These are phyloP conservation scores for Astrothelium subdiscretum DNA, from an alignment of 495 filamentous ascomycete species.

Conservation along the genomic window DNA sequence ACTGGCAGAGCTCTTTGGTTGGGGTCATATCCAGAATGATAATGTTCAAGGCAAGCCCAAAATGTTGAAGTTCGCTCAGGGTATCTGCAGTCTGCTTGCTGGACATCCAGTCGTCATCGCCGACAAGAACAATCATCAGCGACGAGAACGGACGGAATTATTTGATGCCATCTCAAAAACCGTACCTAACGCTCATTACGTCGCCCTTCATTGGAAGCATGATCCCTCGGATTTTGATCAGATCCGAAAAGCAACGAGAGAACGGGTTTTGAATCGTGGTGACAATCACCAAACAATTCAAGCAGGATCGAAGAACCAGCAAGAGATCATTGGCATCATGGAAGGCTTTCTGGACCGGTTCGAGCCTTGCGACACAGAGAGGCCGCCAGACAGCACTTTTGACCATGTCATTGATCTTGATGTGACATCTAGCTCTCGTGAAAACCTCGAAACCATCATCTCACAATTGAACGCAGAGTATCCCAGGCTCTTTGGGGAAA, in stretches of 20 bases:
- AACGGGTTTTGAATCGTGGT: constrained; percentile 71
- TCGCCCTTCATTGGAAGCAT: constrained; percentile 91
- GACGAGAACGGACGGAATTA: constrained; percentile 74
- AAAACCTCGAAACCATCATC: constrained; percentile 77
- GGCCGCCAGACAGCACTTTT: constrained; percentile 61
- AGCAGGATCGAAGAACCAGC: constrained; percentile 50
- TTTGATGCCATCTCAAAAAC: constrained; percentile 60
- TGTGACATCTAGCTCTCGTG: constrained; percentile 58
- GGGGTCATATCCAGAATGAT: constrained; percentile 95
- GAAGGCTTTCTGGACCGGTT: constrained; percentile 84
- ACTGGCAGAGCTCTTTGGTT: constrained; percentile 70
- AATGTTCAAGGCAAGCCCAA: constrained; percentile 74
- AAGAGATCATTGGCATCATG: constrained; percentile 82
- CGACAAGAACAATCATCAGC: constrained; percentile 88
- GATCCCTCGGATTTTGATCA: constrained; percentile 46
- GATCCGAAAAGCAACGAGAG: constrained; percentile 63
- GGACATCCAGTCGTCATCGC: constrained; percentile 65
- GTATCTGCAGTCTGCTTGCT: constrained; percentile 48
- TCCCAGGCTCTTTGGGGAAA: constrained; percentile 56
- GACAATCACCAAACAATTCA: constrained; percentile 99
- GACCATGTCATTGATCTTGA: constrained; percentile 79
- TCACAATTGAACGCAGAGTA: constrained; percentile 55
- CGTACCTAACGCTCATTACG: constrained; percentile 52
- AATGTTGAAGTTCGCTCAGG: constrained; percentile 58
- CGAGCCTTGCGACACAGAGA: constrained; percentile 54